These are phyloP conservation scores for Blastocladiella britannica DNA, from an alignment of 192 early-diverging fungal genomes.

Conservation along the genomic window DNA sequence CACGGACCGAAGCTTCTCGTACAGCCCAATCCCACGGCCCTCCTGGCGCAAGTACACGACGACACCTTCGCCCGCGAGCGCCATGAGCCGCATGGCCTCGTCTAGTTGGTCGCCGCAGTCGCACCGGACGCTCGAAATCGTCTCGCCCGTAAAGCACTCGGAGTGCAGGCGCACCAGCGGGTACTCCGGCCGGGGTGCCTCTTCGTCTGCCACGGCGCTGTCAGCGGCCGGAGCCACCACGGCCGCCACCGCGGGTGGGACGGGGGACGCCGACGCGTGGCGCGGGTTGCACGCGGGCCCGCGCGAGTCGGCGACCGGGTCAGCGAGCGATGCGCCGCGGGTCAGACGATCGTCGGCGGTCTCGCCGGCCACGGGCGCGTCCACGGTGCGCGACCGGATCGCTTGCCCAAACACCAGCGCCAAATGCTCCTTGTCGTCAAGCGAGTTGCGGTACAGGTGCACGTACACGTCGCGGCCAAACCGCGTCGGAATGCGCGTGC, in stretches of 20 bases:
- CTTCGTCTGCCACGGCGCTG: too few relatives aligned
- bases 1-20: constrained; percentile 70
- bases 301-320: constrained; percentile 12
- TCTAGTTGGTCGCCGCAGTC: constrained; percentile 91
- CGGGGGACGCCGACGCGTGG: background rate
- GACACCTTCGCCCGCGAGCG: constrained; percentile 63
- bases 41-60: constrained; percentile 91
- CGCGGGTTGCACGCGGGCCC: background rate
- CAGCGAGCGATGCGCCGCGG: constrained; percentile 44
- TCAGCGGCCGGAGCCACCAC: background rate
- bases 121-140: constrained; percentile 68
- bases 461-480: constrained; percentile 57
- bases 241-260: background rate
- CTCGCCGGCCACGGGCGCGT: constrained; percentile 41
- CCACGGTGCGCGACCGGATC: constrained; percentile 43
- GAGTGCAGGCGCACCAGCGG: constrained; percentile 86
- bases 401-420: constrained; percentile 84
- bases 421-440: constrained; percentile 78
- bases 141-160: constrained; percentile 94
- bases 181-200: too few relatives aligned
- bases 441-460: constrained; percentile 63
- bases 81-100: constrained; percentile 74
- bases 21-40: constrained; percentile 81
- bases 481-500: constrained; percentile 57
- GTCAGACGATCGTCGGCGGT: constrained; percentile 54